These are phyloP conservation scores for Arthrobotrys pseudoclavata DNA, from an alignment of 2,329 filamentous ascomycete genomes.

Conservation along the genomic window DNA sequence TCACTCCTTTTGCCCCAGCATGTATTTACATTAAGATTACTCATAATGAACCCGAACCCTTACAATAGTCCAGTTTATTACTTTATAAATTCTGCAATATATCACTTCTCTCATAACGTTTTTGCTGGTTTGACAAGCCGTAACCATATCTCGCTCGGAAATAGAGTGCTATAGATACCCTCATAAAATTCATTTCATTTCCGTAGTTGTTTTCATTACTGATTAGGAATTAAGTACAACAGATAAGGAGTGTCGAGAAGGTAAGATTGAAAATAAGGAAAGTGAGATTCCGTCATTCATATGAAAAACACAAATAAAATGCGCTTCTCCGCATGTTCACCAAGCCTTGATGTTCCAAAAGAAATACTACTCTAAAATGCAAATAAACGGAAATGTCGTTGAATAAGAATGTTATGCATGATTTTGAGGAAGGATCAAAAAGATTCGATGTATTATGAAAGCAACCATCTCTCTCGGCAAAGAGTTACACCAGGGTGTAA, in stretches of 20 bases:
- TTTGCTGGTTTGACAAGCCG: no score
- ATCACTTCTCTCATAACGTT: background rate
- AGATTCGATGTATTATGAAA: background rate
- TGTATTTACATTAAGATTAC: conserved; percentile 12
- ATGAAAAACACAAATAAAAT: background rate
- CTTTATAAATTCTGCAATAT: background rate
- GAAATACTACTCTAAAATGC: conserved; percentile 14
- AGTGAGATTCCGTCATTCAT: background rate
- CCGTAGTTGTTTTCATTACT: conserved; percentile 24
- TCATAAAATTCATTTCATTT: conserved; percentile 23
- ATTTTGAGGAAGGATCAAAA: background rate
- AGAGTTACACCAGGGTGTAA: background rate
- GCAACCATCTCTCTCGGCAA: background rate
- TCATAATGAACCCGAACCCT: background rate
- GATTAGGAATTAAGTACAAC: conserved; percentile 46
- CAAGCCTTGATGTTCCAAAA: conserved; percentile 4
- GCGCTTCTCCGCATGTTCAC: background rate
- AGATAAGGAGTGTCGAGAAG: conserved; percentile 48
- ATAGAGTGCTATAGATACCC: no score
- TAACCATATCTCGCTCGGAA: no score
- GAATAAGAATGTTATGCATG: background rate
- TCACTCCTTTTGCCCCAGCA: conserved; percentile 7
- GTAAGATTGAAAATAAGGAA: background rate
- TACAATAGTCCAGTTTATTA: background rate
- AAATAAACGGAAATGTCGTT: conserved; percentile 4